Evolutionary conservation across 768 basidiomycete genomes (phyloP).

Genomic region (Grammothele lineata): DNA sequence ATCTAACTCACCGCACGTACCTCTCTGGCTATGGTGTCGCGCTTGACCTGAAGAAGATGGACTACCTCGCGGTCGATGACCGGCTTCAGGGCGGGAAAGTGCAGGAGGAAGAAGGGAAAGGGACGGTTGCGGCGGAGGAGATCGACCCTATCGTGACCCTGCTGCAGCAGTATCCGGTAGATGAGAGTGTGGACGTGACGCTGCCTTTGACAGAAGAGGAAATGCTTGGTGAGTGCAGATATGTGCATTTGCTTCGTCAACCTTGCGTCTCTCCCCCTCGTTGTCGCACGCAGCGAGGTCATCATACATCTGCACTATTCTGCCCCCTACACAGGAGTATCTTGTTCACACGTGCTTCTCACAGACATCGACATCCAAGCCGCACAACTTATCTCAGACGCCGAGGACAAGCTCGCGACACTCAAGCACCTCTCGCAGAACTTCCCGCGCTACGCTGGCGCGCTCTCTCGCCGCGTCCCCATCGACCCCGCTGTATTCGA

Average conservation of each 20-base stretch:
- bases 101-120: not conserved
- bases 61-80: constrained; percentile 93
- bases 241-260: too few relatives aligned
- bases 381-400: constrained; percentile 66
- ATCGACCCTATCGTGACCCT: constrained; percentile 21
- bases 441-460: constrained; percentile 82
- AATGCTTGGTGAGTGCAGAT: constrained; percentile 39
- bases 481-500: constrained; percentile 44
- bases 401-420: constrained; percentile 41
- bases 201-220: constrained; percentile 29
- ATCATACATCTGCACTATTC: too few relatives aligned
- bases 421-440: constrained; percentile 76
- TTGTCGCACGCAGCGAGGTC: too few relatives aligned
- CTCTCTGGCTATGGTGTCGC: constrained; percentile 91
- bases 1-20: constrained; percentile 32
- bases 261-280: too few relatives aligned
- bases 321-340: too few relatives aligned
- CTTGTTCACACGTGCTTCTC: too few relatives aligned
- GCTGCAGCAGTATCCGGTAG: constrained; percentile 26
- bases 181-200: constrained; percentile 17
- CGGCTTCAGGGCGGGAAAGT: constrained; percentile 32
- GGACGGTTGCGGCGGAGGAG: constrained; percentile 3
- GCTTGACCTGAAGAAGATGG: constrained; percentile 93
- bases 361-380: constrained; percentile 69
- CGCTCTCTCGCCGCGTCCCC: constrained; percentile 66